phyloP scores from a whole-genome alignment of 179 eudicot species.

The Spinacia oleracea region DNA sequence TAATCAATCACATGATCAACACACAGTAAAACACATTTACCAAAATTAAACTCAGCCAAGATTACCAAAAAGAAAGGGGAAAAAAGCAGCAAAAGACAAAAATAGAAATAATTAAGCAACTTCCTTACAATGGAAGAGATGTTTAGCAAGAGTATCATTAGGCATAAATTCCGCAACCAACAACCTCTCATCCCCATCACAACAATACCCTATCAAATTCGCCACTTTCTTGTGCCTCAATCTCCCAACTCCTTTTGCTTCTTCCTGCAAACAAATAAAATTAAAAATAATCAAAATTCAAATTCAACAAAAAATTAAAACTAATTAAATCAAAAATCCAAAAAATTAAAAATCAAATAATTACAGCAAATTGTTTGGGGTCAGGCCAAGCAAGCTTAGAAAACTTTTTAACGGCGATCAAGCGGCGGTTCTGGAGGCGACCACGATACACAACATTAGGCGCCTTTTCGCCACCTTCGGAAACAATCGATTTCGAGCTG shows the following conservation, averaged over 20 bases:
- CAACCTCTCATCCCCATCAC: constrained; percentile 91
- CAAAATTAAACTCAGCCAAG: not conserved
- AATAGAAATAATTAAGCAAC: not conserved
- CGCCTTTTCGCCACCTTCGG: constrained; percentile 80
- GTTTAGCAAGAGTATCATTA: constrained; percentile 87
- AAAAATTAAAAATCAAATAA: not conserved
- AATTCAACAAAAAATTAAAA: too few relatives aligned
- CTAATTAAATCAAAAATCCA: constrained; percentile 3
- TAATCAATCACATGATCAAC: constrained; percentile 1
- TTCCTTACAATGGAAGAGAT: constrained; percentile 78
- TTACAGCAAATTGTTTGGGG: constrained; percentile 77
- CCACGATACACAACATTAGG: constrained; percentile 81
- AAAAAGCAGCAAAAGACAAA: not conserved
- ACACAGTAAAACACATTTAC: not conserved
- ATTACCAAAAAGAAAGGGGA: not conserved
- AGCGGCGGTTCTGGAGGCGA: constrained; percentile 55
- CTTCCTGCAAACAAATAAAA: constrained; percentile 49
- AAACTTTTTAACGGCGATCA: constrained; percentile 80
- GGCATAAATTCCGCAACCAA: constrained; percentile 94
- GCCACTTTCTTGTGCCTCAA: constrained; percentile 78
- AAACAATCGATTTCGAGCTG: constrained; percentile 66
- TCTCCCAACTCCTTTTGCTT: constrained; percentile 86
- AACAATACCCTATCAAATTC: constrained; percentile 87
- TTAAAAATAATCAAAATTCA: constrained; percentile 12
- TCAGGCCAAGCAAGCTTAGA: constrained; percentile 90